These are phyloP conservation scores for Begonia loranthoides DNA, from an alignment of 306 rosid species.

Conservation along the genomic window DNA sequence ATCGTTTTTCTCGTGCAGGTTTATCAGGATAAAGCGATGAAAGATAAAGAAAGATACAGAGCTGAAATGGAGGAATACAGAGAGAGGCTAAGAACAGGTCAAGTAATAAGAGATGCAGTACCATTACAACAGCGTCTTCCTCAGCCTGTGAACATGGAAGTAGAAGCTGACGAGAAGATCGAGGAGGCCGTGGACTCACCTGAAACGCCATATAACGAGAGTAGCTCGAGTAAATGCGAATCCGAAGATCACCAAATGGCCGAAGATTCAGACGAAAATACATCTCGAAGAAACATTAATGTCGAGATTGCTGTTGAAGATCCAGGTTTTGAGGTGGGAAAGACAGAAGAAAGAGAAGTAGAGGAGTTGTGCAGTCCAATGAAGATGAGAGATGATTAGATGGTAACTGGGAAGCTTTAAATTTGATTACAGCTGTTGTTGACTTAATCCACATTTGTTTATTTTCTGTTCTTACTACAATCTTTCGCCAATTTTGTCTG, in stretches of 20 bases:
- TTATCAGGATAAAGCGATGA: constrained; percentile 77
- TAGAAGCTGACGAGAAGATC: constrained; percentile 26
- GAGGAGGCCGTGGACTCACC: constrained; percentile 28
- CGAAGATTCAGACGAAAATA: constrained; percentile 22
- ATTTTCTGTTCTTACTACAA: no score
- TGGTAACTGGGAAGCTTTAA: constrained; percentile 4
- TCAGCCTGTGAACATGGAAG: constrained; percentile 19
- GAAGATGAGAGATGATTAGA: constrained; percentile 1
- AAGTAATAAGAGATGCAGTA: constrained; percentile 49
- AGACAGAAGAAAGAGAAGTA: constrained; percentile 6
- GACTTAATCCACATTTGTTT: neutral
- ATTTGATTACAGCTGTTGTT: neutral
- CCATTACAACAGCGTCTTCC: constrained; percentile 70
- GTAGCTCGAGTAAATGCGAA: constrained; percentile 38
- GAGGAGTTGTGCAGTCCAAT: neutral
- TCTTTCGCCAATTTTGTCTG: no score
- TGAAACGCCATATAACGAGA: constrained; percentile 29
- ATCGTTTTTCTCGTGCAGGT: constrained; percentile 22
- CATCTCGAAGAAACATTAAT: constrained; percentile 12
- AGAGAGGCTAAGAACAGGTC: constrained; percentile 40
- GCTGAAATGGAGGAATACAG: constrained; percentile 75
- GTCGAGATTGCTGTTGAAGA: constrained; percentile 18
- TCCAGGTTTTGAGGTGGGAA: constrained; percentile 17
- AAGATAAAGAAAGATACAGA: constrained; percentile 75
- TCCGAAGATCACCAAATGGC: constrained; percentile 24